Evolutionary conservation across 2,329 filamentous ascomycete species (phyloP), one percentile per base, ranked within the genome.

Genomic region (Mycogone perniciosa): DNA sequence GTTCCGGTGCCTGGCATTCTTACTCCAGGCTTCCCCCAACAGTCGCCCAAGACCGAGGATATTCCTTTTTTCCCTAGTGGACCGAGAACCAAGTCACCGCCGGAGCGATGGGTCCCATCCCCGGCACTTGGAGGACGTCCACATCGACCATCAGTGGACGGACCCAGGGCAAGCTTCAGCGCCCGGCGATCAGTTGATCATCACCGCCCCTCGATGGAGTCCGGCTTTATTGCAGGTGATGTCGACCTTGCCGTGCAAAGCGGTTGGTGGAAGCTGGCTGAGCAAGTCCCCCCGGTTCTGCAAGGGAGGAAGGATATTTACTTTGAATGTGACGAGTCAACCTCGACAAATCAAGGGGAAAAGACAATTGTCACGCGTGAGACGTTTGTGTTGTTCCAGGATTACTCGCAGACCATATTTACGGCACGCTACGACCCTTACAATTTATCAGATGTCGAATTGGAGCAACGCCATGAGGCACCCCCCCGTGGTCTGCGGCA

Each of bases 381-480:
- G 53, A 77, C 96, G 39, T 93, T 86, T 60, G 75, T 97, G n/a
- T 72, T 99, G 7, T 99, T 89, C 72, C 85, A 90, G 62, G 93
- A 99, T 70, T 99, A 99, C 68, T 96, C 91, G 13, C 93, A 97
- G 66, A 97, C 92, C 0, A 77, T 95, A 56, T 80, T 99, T 61
- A 89, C 85, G 0, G 87, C 85, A 13, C 84, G 79, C 46, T 97
- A 86, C 66, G 88, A 96, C 65, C 75, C 84, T 1, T 80, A 83
- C 48, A 84, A 95, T 63, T 79, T 86, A 3, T 74, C 80, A 2
- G 85, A 92, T 61, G 86, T 85, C 8, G 74, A 81, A 33, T 69
- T 97, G 6, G 88, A 95, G 61, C 93, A 99, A 68, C 83, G 84
- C 41, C 92, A 97, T 62, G 88, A 96, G 62, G 74, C 82, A 1